These are phyloP conservation scores for Styphnolobium japonicum DNA, from an alignment of 306 rosid species.

Conservation along the genomic window DNA sequence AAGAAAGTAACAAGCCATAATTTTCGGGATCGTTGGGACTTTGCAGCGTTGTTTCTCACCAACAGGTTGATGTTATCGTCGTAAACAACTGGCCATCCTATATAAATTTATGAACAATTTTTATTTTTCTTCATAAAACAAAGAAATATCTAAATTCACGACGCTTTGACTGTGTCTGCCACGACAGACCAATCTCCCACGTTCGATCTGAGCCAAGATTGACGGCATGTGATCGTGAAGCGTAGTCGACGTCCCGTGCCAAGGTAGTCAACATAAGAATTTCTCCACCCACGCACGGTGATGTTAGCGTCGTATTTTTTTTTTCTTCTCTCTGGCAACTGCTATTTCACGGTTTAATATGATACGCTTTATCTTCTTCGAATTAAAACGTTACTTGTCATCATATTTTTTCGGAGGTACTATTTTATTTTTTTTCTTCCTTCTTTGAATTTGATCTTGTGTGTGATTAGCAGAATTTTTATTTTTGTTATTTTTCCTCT, in stretches of 20 bases:
- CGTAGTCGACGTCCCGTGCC: too few relatives aligned
- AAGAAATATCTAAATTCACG: not conserved
- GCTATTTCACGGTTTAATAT: not conserved
- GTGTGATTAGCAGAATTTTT: not conserved
- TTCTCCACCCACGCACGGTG: too few relatives aligned
- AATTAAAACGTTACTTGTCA: slow-evolving; percentile 4
- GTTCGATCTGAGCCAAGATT: not conserved
- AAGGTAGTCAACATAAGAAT: too few relatives aligned
- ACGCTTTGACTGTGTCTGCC: not conserved
- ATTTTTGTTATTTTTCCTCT: not conserved
- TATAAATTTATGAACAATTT: not conserved
- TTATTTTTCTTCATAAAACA: not conserved
- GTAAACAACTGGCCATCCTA: not conserved
- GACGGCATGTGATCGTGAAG: slow-evolving; percentile 8
- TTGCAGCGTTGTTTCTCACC: not conserved
- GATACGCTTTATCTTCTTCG: not conserved
- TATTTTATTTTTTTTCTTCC: not conserved
- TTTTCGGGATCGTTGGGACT: slow-evolving; percentile 32
- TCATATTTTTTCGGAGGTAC: slow-evolving; percentile 25
- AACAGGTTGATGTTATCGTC: not conserved
- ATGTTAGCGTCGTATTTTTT: not conserved
- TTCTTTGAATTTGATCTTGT: not conserved
- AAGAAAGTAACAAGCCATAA: slow-evolving; percentile 20
- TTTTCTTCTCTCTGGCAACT: not conserved
- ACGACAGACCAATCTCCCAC: slow-evolving; percentile 10